phyloP scores from a whole-genome alignment of 2,329 filamentous ascomycete genomes.

The Botrytis squamosa region DNA sequence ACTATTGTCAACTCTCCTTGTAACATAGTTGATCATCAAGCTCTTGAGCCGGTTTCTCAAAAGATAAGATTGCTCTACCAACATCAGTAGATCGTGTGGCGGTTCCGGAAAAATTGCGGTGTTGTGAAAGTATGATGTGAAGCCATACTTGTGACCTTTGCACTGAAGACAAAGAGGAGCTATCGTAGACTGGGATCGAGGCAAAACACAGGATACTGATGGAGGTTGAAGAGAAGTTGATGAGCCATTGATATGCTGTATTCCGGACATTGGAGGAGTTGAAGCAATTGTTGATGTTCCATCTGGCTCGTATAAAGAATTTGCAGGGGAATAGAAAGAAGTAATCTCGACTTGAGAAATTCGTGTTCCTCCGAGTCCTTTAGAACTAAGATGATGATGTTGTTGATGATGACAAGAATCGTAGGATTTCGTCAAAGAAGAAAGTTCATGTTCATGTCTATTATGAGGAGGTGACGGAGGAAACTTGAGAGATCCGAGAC shows the following conservation, averaged over 20 bases:
- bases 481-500: conserved; percentile 14
- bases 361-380: neutral
- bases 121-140: conserved; percentile 36
- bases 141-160: conserved; percentile 33
- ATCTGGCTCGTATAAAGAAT: conserved; percentile 14
- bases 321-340: conserved; percentile 13
- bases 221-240: neutral
- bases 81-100: conserved; percentile 30
- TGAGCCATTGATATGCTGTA: neutral
- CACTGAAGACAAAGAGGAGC: conserved; percentile 28
- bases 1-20: conserved; percentile 22
- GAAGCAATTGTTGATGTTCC: conserved; percentile 5
- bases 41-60: conserved; percentile 32
- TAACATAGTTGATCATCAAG: conserved; percentile 31
- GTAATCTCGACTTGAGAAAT: conserved; percentile 8
- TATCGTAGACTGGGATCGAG: neutral
- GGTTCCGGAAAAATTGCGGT: conserved; percentile 28
- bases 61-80: conserved; percentile 32
- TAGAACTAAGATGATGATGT: neutral
- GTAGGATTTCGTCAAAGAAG: neutral
- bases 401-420: conserved; percentile 1
- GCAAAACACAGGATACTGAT: neutral
- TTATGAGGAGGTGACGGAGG: conserved; percentile 11
- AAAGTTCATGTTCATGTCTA: conserved; percentile 13
- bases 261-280: conserved; percentile 12